Conservation (phyloP, 768 basidiomycete genomes). For the Pleurotus ostreatus region DNA sequence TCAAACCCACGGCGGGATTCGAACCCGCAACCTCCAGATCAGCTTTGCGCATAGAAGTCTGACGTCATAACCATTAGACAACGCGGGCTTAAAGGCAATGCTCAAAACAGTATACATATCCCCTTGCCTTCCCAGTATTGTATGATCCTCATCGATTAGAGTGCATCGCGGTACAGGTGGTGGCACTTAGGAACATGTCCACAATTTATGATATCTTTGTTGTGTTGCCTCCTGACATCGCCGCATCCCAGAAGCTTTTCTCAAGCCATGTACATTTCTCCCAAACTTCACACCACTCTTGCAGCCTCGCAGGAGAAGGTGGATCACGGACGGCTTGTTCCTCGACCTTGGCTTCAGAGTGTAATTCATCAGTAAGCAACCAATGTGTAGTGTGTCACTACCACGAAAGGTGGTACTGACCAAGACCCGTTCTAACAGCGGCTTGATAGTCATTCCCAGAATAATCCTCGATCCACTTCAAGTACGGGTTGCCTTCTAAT, state of each 20-base stretch:
- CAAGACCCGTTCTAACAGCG: constrained; percentile 71
- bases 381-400: background rate
- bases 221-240: constrained; percentile 23
- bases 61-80: constrained; percentile 92
- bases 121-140: background rate
- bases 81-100: constrained; percentile 48
- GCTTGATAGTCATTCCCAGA: constrained; percentile 63
- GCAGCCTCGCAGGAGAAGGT: constrained; percentile 54
- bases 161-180: no score
- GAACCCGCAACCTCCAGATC: constrained; percentile 86
- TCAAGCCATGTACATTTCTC: constrained; percentile 73
- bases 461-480: constrained; percentile 78
- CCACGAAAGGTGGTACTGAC: constrained; percentile 37
- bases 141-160: no score
- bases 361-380: background rate
- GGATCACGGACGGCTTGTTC: constrained; percentile 53
- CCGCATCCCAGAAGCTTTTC: constrained; percentile 82
- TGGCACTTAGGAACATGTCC: background rate
- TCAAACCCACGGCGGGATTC: constrained; percentile 76
- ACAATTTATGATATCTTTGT: background rate
- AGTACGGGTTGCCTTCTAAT: constrained; percentile 70
- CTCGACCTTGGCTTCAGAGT: constrained; percentile 67
- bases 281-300: constrained; percentile 73
- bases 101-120: background rate
- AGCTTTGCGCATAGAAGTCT: constrained; percentile 59